Evolutionary conservation across 495 filamentous ascomycete genomes (phyloP), one percentile per base, ranked within the genome.

Genomic region (Melanomma pulvis-pyrius): DNA sequence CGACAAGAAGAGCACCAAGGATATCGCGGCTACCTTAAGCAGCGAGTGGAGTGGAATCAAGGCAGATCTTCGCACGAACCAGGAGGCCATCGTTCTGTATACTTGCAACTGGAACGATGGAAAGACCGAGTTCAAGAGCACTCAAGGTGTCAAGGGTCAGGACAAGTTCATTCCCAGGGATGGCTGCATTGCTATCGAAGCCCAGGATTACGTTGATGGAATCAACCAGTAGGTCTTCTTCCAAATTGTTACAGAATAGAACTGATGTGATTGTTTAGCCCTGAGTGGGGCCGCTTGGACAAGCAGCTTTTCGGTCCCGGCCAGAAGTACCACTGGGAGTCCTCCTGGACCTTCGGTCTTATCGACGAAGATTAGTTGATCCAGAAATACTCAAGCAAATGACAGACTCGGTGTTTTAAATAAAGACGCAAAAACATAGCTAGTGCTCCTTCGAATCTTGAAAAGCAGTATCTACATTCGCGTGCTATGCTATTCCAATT

Each of bases 161-260:
- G 63, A 67, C 34, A 70, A 67, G 57, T 79, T 78, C 68, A 81
- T 85, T 1, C 75, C 77, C 51, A 79, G 81, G 57, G 85, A 83
- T 63, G 84, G 82, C 12, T 87, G 85, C 59, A 70, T 87, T 5
- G 85, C 84, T 2, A 82, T 88, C 51, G 85, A 71, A 49, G 68
- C 73, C 22, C 55, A 69, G 41, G 68, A 70, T 34, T 75, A 67
- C 60, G 75, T 77, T 24, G 74, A 76, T 55, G 74, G 68, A n/a
- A 74, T 76, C 68, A 76, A 75, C 59, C 68, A 76, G 64, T 70
- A 59, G 57, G 68, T 62, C 24, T 19, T 30, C 34, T 6, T 34
- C 1, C 34, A 7, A 5, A 19, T 55, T 55, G 26, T 5, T 55
- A 7, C 7, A 22, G 7, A 1, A 36, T 12, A 49, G 15, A 24